Evolutionary conservation across 1,284 basidiomycete genomes (phyloP).

Genomic region (Cryptococcus jaspeensis): DNA sequence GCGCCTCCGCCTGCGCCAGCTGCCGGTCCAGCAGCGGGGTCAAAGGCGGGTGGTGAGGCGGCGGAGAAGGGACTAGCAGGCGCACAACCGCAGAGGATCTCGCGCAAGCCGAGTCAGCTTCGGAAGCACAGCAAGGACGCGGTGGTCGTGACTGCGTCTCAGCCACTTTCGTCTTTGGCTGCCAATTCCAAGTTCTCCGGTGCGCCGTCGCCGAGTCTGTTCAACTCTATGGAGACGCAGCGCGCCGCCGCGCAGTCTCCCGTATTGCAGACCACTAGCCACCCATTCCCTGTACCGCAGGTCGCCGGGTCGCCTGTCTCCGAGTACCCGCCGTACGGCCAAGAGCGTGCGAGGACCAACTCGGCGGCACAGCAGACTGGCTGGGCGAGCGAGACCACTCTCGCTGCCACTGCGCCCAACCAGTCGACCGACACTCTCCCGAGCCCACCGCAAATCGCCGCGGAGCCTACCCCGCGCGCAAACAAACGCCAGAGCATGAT

Average conservation of each 20-base stretch:
- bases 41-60: neutral
- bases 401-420: slow-evolving; percentile 7
- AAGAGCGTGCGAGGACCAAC: neutral
- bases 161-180: slow-evolving; percentile 63
- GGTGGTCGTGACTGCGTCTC: slow-evolving; percentile 58
- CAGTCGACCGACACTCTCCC: slow-evolving; percentile 13
- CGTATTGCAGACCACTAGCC: slow-evolving; percentile 14
- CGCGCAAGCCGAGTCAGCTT: slow-evolving; percentile 30
- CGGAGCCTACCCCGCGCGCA: slow-evolving; percentile 27
- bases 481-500: slow-evolving; percentile 46
- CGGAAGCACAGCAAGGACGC: slow-evolving; percentile 59
- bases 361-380: neutral
- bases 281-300: slow-evolving; percentile 14
- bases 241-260: slow-evolving; percentile 29
- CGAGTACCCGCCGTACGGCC: neutral
- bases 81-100: no score
- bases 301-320: neutral
- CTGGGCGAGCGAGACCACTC: neutral
- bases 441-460: slow-evolving; percentile 4
- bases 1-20: slow-evolving; percentile 35
- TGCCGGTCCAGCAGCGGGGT: neutral
- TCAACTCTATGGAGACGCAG: slow-evolving; percentile 45
- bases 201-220: slow-evolving; percentile 49
- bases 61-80: slow-evolving; percentile 4
- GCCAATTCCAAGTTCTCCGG: slow-evolving; percentile 65